Conservation (phyloP, 2,329 filamentous ascomycete species). For the Neonectria hederae region DNA sequence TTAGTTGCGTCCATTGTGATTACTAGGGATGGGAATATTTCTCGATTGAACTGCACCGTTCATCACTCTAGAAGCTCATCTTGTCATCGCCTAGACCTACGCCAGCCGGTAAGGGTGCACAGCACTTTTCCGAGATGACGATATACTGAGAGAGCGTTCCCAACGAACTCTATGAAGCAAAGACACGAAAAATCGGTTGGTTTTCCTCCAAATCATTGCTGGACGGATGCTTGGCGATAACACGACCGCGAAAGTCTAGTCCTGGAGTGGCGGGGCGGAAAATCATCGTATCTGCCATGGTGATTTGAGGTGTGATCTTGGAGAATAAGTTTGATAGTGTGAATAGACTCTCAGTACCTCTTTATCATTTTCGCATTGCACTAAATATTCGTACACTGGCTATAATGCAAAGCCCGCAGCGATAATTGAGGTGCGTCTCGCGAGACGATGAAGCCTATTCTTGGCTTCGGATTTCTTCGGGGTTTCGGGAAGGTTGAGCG, state of each 20-base stretch:
- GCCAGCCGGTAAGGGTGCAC: background rate
- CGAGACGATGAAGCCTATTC: too few relatives aligned
- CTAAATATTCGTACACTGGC: background rate
- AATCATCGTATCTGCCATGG: conserved; percentile 3
- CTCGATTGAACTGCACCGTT: too few relatives aligned
- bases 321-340: too few relatives aligned
- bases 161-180: background rate
- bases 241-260: conserved; percentile 57
- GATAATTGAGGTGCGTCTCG: background rate
- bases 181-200: conserved; percentile 7
- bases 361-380: background rate
- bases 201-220: background rate
- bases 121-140: background rate
- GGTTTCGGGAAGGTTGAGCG: too few relatives aligned
- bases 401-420: background rate
- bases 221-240: conserved; percentile 42
- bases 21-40: too few relatives aligned
- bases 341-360: background rate
- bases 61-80: too few relatives aligned
- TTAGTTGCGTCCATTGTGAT: background rate
- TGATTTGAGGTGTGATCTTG: background rate
- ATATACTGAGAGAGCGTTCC: conserved; percentile 6
- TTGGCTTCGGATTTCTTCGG: too few relatives aligned
- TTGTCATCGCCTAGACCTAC: conserved; percentile 7
- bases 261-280: conserved; percentile 50